Conservation (phyloP, 1,284 basidiomycete species). For the Chiua sp. region DNA sequence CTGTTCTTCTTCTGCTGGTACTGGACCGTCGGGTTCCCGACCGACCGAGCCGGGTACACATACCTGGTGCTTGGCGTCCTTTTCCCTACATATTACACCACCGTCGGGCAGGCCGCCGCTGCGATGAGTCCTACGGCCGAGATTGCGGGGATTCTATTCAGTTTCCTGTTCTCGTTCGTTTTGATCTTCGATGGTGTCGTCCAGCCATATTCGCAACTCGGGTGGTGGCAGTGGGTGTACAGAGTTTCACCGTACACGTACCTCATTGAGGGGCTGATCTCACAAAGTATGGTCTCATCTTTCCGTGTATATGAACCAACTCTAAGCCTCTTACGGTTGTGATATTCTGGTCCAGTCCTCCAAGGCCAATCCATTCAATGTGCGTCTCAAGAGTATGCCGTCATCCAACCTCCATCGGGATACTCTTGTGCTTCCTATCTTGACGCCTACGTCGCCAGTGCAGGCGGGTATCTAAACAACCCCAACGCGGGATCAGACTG, state of each 20-base stretch:
- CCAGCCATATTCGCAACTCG: slow-evolving; percentile 66
- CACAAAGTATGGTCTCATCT: slow-evolving; percentile 43
- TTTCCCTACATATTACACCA: slow-evolving; percentile 60
- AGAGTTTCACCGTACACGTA: slow-evolving; percentile 81
- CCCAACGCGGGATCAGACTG: slow-evolving; percentile 62
- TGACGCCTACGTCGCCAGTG: slow-evolving; percentile 60
- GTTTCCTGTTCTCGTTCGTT: slow-evolving; percentile 72
- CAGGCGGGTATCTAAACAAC: slow-evolving; percentile 84
- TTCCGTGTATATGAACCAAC: not conserved
- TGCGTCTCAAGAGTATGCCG: slow-evolving; percentile 60
- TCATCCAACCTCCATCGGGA: slow-evolving; percentile 72
- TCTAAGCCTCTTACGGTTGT: not conserved
- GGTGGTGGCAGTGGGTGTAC: slow-evolving; percentile 90
- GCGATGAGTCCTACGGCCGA: slow-evolving; percentile 69
- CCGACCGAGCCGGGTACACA: slow-evolving; percentile 57
- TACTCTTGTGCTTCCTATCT: slow-evolving; percentile 79
- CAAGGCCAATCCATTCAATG: slow-evolving; percentile 72
- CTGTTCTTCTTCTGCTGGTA: slow-evolving; percentile 73
- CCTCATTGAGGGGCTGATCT: slow-evolving; percentile 61
- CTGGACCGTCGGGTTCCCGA: slow-evolving; percentile 67
- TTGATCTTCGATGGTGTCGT: slow-evolving; percentile 71
- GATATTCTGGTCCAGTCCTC: slow-evolving; percentile 14
- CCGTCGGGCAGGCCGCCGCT: slow-evolving; percentile 67
- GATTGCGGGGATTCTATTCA: slow-evolving; percentile 69
- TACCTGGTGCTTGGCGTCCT: slow-evolving; percentile 53